phyloP scores from a whole-genome alignment of 495 filamentous ascomycete genomes.

The Hyaloscypha bicolor region DNA sequence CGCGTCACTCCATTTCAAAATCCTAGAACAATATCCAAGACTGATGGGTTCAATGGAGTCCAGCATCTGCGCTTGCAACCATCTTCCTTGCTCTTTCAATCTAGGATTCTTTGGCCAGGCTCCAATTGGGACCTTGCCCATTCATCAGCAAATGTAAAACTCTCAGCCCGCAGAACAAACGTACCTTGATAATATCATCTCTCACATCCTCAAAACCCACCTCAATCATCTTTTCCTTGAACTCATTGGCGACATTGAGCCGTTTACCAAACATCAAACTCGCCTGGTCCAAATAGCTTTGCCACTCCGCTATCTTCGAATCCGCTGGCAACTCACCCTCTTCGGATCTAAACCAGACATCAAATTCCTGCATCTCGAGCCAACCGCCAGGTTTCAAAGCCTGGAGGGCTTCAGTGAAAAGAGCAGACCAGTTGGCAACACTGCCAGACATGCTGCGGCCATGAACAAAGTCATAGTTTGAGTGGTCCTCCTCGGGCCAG shows the following conservation, averaged over 20 bases:
- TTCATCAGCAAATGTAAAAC: neutral
- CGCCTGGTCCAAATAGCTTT: conserved; percentile 7
- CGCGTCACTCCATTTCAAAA: conserved; percentile 6
- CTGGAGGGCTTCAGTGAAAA: conserved; percentile 32
- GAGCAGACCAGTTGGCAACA: conserved; percentile 50
- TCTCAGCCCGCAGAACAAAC: neutral
- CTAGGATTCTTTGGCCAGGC: conserved; percentile 50
- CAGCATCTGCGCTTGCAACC: conserved; percentile 17
- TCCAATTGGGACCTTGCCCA: conserved; percentile 35
- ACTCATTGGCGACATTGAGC: conserved; percentile 42
- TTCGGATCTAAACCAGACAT: conserved; percentile 13
- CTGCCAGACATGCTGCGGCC: conserved; percentile 51
- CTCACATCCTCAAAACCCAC: conserved; percentile 58
- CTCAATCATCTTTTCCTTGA: conserved; percentile 50
- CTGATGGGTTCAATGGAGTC: conserved; percentile 8
- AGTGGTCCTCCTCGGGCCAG: conserved; percentile 36
- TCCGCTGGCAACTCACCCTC: conserved; percentile 7
- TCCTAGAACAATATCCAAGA: conserved; percentile 8
- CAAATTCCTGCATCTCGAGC: conserved; percentile 41
- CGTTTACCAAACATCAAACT: conserved; percentile 10
- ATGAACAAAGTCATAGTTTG: conserved; percentile 53
- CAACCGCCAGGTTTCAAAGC: conserved; percentile 53
- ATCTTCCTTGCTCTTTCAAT: conserved; percentile 44
- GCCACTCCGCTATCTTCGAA: conserved; percentile 4
- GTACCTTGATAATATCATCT: conserved; percentile 29